Evolutionary conservation across 1,139 yeast genomes (phyloP), one percentile per base, ranked within the genome.

Genomic region (Pichia sp.): DNA sequence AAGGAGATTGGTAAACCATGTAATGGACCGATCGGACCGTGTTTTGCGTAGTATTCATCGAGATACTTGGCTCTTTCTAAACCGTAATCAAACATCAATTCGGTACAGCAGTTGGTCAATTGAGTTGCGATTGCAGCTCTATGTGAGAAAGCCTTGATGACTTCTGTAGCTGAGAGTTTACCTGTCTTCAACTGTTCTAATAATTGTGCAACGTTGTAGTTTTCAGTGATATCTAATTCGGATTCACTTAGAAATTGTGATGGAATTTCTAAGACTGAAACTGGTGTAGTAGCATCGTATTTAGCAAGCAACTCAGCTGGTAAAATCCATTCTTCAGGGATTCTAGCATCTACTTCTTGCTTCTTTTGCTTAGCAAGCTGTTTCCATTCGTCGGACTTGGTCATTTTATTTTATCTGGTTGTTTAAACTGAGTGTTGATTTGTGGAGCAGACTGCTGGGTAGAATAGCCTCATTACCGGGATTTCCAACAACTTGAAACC

Each of bases 1-100:
- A 75, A 59, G n/a, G 77, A 71, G 17, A 77, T 65, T 7, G 82
- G 82, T 15, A 77, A 59, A 1, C 82, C 82, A 57, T 76, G 81
- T 30, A 76, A 59, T 5, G 76, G 75, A 2, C 81, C 80, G 21
- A 67, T 57, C 0, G 69, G 66, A 14, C 75, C 76, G n/a, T 65
- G 62, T 44, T 71, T 65, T 38, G 57, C 48, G 32, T 55, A 55
- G 51, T 59, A 65, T 45, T 60, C 65, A 53, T 76, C 81, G 20
- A 60, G 45, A 39, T 53, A 58, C 34, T 51, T 37, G 7, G 64
- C 64, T 36, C 58, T 49, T 39, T 46, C 35, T n/a, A 55, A 40
- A 14, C 60, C 64, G 53, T 73, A 76, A 19, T 78, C 80, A 44
- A 76, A 69, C 53, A 81, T 69, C 38, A 80, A 65, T 40, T 79